Conservation (phyloP, 768 basidiomycete species). For the Cystofilobasidium bisporidii region DNA sequence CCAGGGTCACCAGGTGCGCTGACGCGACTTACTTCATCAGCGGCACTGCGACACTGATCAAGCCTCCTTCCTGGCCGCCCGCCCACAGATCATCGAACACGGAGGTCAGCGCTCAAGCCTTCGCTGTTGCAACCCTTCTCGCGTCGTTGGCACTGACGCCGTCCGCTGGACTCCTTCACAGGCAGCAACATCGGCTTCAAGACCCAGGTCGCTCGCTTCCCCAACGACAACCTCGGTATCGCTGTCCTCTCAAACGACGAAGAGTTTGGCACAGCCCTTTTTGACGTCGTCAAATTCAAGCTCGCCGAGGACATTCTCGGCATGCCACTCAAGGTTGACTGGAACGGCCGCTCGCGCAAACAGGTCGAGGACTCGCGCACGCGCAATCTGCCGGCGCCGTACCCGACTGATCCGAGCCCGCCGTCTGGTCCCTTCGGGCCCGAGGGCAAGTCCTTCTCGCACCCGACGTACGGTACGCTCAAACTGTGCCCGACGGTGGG, state of each 20-base stretch:
- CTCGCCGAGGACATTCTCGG: background rate
- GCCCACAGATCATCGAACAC: constrained; percentile 11
- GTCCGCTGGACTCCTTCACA: background rate
- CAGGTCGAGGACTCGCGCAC: background rate
- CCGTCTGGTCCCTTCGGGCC: background rate
- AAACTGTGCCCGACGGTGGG: background rate
- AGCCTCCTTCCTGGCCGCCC: background rate
- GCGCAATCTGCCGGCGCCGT: background rate
- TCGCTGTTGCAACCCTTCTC: too few relatives aligned
- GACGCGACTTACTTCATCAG: background rate
- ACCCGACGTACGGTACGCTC: constrained; percentile 9
- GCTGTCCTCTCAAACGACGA: constrained; percentile 14
- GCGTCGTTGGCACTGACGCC: background rate
- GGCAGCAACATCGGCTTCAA: constrained; percentile 16
- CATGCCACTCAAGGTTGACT: constrained; percentile 4
- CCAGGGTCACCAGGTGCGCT: constrained; percentile 6
- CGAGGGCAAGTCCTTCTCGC: background rate
- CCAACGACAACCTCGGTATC: constrained; percentile 21
- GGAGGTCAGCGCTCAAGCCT: background rate
- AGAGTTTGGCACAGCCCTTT: background rate
- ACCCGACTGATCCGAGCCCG: background rate
- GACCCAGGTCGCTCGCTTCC: constrained; percentile 14
- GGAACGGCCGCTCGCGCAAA: constrained; percentile 10
- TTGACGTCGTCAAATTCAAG: constrained; percentile 9
- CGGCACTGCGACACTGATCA: too few relatives aligned